Percentiles rank a stretch among this genome's conserved stretches.
Conservation (phyloP, 2,329 filamentous ascomycete genomes). For the Raffaelea arxii region DNA sequence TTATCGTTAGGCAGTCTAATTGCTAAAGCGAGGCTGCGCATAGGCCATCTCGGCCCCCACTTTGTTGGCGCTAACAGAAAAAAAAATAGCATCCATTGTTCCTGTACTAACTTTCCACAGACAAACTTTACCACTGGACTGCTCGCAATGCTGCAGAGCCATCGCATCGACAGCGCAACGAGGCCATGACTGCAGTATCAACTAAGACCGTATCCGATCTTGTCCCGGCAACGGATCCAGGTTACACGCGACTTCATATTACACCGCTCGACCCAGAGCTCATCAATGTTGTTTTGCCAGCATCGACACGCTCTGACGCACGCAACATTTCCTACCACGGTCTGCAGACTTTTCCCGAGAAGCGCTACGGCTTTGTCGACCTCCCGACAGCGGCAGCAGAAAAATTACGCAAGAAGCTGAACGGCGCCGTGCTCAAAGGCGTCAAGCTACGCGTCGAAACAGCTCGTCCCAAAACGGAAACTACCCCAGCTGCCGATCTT, state of each 20-base stretch:
- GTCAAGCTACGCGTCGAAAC: conserved; percentile 76
- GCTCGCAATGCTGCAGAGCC: too few species aligned
- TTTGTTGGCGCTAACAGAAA: too few species aligned
- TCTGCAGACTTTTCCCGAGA: conserved; percentile 81
- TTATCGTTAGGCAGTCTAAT: too few species aligned
- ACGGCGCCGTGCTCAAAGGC: conserved; percentile 77
- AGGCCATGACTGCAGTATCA: too few species aligned
- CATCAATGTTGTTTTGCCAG: conserved; percentile 60
- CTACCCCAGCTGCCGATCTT: too few species aligned
- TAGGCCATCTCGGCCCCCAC: too few species aligned
- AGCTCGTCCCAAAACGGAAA: conserved; percentile 45
- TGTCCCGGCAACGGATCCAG: conserved; percentile 2
- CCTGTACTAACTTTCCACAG: too few species aligned
- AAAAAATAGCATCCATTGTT: too few species aligned
- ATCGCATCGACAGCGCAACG: too few species aligned
- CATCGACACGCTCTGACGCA: conserved; percentile 54
- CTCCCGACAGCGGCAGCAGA: conserved; percentile 73
- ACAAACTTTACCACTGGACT: too few species aligned
- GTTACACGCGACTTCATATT: conserved; percentile 65
- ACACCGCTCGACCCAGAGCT: conserved; percentile 73
- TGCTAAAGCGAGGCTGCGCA: too few species aligned
- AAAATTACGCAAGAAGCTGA: conserved; percentile 84
- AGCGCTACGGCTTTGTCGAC: conserved; percentile 81
- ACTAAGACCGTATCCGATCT: not conserved
- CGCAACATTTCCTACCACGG: conserved; percentile 82